phyloP scores from a whole-genome alignment of 768 basidiomycete genomes.

The Russula ochroleuca region DNA sequence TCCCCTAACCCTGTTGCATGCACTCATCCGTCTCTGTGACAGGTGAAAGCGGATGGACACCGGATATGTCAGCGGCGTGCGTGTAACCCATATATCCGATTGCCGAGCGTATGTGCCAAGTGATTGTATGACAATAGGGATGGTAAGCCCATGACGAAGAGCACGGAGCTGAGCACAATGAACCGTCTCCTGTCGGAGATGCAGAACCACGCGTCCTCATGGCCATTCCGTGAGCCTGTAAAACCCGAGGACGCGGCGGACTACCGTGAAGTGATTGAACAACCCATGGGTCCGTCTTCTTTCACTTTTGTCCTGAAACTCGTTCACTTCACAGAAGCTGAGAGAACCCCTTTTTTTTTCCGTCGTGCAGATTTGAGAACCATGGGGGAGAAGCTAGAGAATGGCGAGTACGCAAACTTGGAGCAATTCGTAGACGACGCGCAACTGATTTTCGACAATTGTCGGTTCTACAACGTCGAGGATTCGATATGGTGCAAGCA shows the following conservation, averaged over 20 bases:
- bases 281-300: conserved; percentile 79
- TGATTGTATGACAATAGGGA: conserved; percentile 27
- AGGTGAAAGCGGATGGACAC: conserved; percentile 94
- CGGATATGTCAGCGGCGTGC: conserved; percentile 70
- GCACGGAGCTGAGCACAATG: conserved; percentile 63
- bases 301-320: not conserved
- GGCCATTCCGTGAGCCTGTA: conserved; percentile 87
- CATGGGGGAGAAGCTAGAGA: conserved; percentile 87
- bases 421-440: conserved; percentile 76
- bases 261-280: conserved; percentile 83
- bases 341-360: not conserved
- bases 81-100: conserved; percentile 31
- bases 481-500: conserved; percentile 75
- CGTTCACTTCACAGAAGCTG: conserved; percentile 3
- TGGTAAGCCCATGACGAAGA: conserved; percentile 45
- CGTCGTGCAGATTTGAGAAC: conserved; percentile 65
- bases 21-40: conserved; percentile 10
- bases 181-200: conserved; percentile 75
- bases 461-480: conserved; percentile 82
- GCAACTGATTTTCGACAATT: conserved; percentile 84
- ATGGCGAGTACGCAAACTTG: conserved; percentile 74
- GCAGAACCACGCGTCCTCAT: conserved; percentile 70
- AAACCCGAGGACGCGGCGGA: conserved; percentile 74
- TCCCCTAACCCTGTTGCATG: conserved; percentile 7
- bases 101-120: not conserved